These are phyloP conservation scores for Exophiala sideris DNA, from an alignment of 2,329 filamentous ascomycete genomes.

Conservation along the genomic window DNA sequence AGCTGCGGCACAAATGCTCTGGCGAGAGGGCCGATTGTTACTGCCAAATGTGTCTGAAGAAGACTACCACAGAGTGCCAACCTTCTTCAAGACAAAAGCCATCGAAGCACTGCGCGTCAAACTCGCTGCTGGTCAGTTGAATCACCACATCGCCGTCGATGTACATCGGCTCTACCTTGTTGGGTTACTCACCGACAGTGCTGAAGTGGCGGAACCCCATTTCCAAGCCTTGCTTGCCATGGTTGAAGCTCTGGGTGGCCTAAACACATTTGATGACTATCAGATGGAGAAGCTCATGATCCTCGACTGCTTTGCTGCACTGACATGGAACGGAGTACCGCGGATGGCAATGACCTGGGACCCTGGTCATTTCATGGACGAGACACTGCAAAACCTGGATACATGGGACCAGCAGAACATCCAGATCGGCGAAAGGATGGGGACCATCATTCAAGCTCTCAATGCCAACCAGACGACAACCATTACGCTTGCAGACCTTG, in stretches of 20 bases:
- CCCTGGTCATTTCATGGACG: conserved; percentile 12
- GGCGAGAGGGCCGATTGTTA: conserved; percentile 17
- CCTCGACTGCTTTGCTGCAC: conserved; percentile 12
- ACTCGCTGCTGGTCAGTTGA: conserved; percentile 16
- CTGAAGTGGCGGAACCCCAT: conserved; percentile 21
- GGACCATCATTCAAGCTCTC: conserved; percentile 1
- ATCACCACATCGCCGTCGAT: conserved; percentile 20
- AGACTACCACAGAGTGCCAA: conserved; percentile 12
- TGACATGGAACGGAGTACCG: conserved; percentile 10
- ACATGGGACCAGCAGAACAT: conserved; percentile 2
- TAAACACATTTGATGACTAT: conserved; percentile 22
- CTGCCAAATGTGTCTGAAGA: conserved; percentile 16
- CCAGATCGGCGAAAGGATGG: conserved; percentile 7
- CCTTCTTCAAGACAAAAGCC: conserved; percentile 23
- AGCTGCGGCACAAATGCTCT: conserved; percentile 18
- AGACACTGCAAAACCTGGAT: conserved; percentile 3
- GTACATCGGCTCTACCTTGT: conserved; percentile 20
- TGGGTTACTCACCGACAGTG: conserved; percentile 7
- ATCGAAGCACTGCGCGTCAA: conserved; percentile 19
- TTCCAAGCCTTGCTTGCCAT: conserved; percentile 24
- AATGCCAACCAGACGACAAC: neutral
- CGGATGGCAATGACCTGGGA: conserved; percentile 16
- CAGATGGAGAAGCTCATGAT: conserved; percentile 19
- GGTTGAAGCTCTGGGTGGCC: conserved; percentile 20
- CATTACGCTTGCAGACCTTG: conserved; percentile 9